These are phyloP conservation scores for Aspergillus taichungensis DNA, from an alignment of 495 filamentous ascomycete genomes.

Conservation along the genomic window DNA sequence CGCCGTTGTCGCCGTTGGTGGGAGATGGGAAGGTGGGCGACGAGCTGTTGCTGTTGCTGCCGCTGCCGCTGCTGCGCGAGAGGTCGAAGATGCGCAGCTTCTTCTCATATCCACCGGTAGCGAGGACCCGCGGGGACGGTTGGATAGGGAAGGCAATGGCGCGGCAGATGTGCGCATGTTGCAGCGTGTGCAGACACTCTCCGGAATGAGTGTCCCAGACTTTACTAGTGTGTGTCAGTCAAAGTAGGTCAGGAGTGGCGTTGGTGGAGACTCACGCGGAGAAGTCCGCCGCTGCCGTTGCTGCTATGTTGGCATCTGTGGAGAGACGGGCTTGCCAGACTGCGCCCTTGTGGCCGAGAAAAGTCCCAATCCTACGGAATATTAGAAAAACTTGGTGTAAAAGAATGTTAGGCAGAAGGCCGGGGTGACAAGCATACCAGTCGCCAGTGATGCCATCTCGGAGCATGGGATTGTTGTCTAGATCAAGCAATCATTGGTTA, in stretches of 20 bases:
- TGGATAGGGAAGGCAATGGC: constrained; percentile 78
- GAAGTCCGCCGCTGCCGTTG: constrained; percentile 92
- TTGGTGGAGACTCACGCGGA: constrained; percentile 58
- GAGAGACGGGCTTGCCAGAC: constrained; percentile 93
- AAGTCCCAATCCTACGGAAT: constrained; percentile 77
- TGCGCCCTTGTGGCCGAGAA: constrained; percentile 95
- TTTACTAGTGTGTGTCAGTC: constrained; percentile 46
- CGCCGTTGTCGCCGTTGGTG: constrained; percentile 21
- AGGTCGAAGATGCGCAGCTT: constrained; percentile 93
- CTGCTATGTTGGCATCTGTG: constrained; percentile 77
- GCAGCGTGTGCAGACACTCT: constrained; percentile 78
- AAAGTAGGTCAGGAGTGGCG: background rate
- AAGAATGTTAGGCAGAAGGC: background rate
- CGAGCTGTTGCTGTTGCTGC: constrained; percentile 30
- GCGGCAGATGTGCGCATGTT: constrained; percentile 90
- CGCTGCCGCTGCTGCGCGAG: constrained; percentile 33
- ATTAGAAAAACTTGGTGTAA: constrained; percentile 1
- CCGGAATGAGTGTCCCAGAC: constrained; percentile 96
- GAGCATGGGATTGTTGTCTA: constrained; percentile 97
- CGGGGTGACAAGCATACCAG: constrained; percentile 49
- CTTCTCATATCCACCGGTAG: constrained; percentile 92
- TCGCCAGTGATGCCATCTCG: constrained; percentile 94
- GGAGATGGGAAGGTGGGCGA: constrained; percentile 26
- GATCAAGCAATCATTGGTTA: background rate
- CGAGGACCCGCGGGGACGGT: constrained; percentile 67